Conservation (phyloP, 2,329 filamentous ascomycete genomes). For the Talaromyces sp. region DNA sequence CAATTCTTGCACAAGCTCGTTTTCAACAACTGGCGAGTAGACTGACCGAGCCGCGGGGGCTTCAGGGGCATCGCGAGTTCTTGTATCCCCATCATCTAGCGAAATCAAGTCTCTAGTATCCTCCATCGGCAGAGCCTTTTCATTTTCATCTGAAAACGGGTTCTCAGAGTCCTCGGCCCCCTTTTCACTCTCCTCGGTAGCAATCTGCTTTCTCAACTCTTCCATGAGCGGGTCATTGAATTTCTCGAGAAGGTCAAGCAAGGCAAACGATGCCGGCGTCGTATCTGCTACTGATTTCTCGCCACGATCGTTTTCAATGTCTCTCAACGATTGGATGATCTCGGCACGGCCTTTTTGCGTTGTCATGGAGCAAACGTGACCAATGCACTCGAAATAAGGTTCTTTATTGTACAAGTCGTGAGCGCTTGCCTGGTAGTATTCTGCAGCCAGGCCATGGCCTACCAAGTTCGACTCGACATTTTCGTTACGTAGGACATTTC, state of each 20-base stretch:
- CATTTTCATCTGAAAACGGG: neutral
- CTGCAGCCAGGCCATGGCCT: slow-evolving; percentile 31
- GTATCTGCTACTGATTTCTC: neutral
- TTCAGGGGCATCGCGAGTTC: neutral
- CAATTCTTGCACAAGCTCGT: neutral
- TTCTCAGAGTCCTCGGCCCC: neutral
- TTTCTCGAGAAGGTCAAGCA: neutral
- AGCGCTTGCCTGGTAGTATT: slow-evolving; percentile 41
- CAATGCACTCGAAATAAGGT: slow-evolving; percentile 39
- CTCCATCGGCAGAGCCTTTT: neutral
- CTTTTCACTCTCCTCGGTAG: neutral
- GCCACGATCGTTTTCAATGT: neutral
- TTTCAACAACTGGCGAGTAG: neutral
- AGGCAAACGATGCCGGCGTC: neutral
- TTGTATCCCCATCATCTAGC: slow-evolving; percentile 4
- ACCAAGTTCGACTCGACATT: slow-evolving; percentile 15
- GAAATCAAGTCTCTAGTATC: neutral
- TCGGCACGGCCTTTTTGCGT: slow-evolving; percentile 1
- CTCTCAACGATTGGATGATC: neutral
- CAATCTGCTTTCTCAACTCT: slow-evolving; percentile 5
- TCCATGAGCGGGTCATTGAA: slow-evolving; percentile 17
- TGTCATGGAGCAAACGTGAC: slow-evolving; percentile 37
- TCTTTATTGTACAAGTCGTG: slow-evolving; percentile 37
- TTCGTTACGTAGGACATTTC: slow-evolving; percentile 3
- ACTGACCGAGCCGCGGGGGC: neutral